Evolutionary conservation across 495 filamentous ascomycete species (phyloP).

Genomic region (Jackrogersella multiformis): DNA sequence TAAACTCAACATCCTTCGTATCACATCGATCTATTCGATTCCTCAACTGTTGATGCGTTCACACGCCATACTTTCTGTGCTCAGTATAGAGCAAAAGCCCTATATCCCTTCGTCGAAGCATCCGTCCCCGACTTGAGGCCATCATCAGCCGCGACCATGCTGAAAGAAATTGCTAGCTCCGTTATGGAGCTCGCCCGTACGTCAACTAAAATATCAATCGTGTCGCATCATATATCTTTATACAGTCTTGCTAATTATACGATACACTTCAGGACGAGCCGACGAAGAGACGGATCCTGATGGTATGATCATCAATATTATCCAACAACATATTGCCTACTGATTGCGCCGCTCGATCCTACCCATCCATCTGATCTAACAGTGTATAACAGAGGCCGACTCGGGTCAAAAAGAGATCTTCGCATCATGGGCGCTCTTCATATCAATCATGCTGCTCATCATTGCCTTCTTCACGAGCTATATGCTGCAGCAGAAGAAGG

Average conservation of each 20-base stretch:
- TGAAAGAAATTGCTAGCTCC: constrained; percentile 51
- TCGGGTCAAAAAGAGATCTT: constrained; percentile 82
- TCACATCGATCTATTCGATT: neutral
- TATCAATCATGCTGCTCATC: constrained; percentile 91
- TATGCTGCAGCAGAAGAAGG: constrained; percentile 90
- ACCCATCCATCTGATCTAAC: constrained; percentile 36
- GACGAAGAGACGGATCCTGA: constrained; percentile 61
- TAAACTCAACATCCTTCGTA: neutral
- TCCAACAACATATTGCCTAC: no score
- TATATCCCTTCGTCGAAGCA: constrained; percentile 19
- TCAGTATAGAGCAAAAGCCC: constrained; percentile 38
- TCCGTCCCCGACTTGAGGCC: constrained; percentile 30
- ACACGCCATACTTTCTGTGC: constrained; percentile 35
- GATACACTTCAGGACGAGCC: constrained; percentile 52
- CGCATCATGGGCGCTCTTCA: constrained; percentile 96
- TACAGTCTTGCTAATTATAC: constrained; percentile 34
- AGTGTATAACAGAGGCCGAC: constrained; percentile 52
- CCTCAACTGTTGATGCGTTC: constrained; percentile 38
- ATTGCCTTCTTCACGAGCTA: constrained; percentile 97
- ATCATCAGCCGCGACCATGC: constrained; percentile 37
- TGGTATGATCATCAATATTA: constrained; percentile 48
- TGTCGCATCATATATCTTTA: neutral
- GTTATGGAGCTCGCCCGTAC: constrained; percentile 54
- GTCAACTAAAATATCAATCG: constrained; percentile 18
- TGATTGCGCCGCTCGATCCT: constrained; percentile 14